phyloP scores from a whole-genome alignment of 139 green algal genomes.

The Spirogloea muscicola region DNA sequence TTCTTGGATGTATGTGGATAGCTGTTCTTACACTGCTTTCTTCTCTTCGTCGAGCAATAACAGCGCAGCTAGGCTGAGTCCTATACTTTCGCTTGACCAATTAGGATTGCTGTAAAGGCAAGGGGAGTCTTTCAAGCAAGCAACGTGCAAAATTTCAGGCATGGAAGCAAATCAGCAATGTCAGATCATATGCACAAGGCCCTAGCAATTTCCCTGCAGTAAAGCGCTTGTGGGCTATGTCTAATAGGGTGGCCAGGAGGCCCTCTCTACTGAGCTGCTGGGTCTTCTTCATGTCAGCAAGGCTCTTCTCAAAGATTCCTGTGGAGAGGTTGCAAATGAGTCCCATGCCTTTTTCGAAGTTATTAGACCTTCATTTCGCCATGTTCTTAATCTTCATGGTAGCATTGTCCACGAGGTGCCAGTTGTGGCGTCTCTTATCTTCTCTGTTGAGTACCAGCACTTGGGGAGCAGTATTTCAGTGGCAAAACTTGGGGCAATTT shows the following conservation, averaged over 20 bases:
- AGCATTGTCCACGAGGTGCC: neutral
- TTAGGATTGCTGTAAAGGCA: neutral
- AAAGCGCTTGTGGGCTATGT: neutral
- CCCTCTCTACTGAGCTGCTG: neutral
- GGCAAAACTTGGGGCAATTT: neutral
- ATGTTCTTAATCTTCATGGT: slow-evolving; percentile 2
- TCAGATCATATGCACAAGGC: neutral
- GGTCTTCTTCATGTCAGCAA: neutral
- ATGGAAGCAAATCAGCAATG: neutral
- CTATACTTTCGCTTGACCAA: no score
- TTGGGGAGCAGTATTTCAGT: neutral
- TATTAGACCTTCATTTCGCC: neutral
- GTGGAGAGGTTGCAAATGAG: slow-evolving; percentile 1
- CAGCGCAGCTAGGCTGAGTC: no score
- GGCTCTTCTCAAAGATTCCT: neutral
- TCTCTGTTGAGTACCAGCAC: neutral
- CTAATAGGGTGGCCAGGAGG: neutral
- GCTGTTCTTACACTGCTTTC: neutral
- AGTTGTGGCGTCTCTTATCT: neutral
- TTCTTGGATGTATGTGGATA: neutral
- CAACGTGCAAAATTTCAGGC: neutral
- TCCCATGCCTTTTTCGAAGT: neutral
- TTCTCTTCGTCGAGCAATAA: neutral
- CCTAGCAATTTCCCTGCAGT: neutral
- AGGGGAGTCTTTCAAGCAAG: neutral